Evolutionary conservation across 768 basidiomycete genomes (phyloP).

Genomic region (Pulveroboletus sp.): DNA sequence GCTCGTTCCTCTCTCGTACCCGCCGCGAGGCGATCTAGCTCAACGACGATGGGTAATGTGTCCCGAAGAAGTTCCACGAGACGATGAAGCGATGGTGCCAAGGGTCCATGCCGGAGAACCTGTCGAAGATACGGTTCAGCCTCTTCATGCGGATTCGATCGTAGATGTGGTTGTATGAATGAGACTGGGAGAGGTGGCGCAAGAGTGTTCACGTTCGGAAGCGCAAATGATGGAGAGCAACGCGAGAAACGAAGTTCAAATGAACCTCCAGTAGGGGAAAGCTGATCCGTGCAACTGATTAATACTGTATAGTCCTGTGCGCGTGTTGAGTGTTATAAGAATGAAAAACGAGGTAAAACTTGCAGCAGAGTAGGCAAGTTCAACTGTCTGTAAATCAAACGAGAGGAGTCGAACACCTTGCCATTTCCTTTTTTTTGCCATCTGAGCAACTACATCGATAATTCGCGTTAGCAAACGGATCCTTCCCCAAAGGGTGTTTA

Average conservation of each 20-base stretch:
- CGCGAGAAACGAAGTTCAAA: conserved; percentile 75
- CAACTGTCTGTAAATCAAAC: conserved; percentile 90
- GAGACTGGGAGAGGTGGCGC: conserved; percentile 25
- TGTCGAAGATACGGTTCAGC: conserved; percentile 72
- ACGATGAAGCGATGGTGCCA: conserved; percentile 60
- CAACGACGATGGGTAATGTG: conserved; percentile 72
- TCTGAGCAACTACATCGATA: conserved; percentile 60
- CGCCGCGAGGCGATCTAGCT: conserved; percentile 53
- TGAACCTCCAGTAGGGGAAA: conserved; percentile 60
- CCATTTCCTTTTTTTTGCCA: conserved; percentile 71
- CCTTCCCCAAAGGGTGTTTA: neutral
- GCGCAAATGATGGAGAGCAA: conserved; percentile 14
- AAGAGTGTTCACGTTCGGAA: conserved; percentile 15
- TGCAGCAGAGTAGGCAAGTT: conserved; percentile 74
- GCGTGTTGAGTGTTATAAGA: neutral
- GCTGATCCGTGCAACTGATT: conserved; percentile 74
- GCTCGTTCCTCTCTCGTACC: conserved; percentile 26
- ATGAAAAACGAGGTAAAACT: conserved; percentile 7
- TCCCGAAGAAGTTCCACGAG: conserved; percentile 67
- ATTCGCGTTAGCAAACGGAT: neutral
- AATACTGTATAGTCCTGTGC: conserved; percentile 69
- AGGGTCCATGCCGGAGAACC: conserved; percentile 62
- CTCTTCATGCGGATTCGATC: conserved; percentile 69
- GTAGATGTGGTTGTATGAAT: conserved; percentile 26
- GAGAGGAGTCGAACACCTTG: conserved; percentile 75